phyloP scores from a whole-genome alignment of 441 rosid species.

The Eruca vesicaria region DNA sequence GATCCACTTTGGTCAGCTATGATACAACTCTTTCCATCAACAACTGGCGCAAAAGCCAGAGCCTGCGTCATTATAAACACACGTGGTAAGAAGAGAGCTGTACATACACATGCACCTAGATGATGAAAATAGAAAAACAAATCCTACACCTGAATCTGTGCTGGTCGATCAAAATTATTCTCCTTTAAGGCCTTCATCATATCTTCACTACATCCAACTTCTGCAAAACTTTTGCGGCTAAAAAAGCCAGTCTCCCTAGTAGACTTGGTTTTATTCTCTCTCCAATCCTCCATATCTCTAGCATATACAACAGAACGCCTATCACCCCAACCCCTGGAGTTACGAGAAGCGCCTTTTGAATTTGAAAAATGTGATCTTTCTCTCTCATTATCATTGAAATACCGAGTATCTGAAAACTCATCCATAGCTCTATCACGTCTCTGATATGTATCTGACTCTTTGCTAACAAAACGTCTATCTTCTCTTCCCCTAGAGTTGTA shows the following conservation, averaged over 20 bases:
- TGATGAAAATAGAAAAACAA: not conserved
- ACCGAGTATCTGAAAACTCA: slow-evolving; percentile 22
- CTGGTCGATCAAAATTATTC: slow-evolving; percentile 59
- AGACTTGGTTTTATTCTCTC: slow-evolving; percentile 24
- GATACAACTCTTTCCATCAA: slow-evolving; percentile 75
- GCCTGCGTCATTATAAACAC: slow-evolving; percentile 51
- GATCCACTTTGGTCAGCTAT: slow-evolving; percentile 99
- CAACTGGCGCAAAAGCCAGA: slow-evolving; percentile 71
- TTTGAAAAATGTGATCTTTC: slow-evolving; percentile 29
- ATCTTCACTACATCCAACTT: slow-evolving; percentile 66
- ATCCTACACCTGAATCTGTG: slow-evolving; percentile 72
- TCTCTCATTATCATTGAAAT: slow-evolving; percentile 31
- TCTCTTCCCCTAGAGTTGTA: slow-evolving; percentile 62
- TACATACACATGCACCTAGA: slow-evolving; percentile 10
- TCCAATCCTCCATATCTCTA: slow-evolving; percentile 33
- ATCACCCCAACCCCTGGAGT: slow-evolving; percentile 42
- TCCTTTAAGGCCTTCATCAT: slow-evolving; percentile 65
- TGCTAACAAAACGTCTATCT: slow-evolving; percentile 37
- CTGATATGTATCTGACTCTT: slow-evolving; percentile 14
- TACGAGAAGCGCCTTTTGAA: slow-evolving; percentile 36
- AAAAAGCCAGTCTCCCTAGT: slow-evolving; percentile 55
- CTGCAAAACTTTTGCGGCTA: slow-evolving; percentile 65
- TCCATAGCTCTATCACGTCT: slow-evolving; percentile 21
- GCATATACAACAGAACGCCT: slow-evolving; percentile 34
- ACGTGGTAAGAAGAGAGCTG: not conserved